Evolutionary conservation across 1,284 basidiomycete genomes (phyloP).

Genomic region (Sphaerobolus stellatus): DNA sequence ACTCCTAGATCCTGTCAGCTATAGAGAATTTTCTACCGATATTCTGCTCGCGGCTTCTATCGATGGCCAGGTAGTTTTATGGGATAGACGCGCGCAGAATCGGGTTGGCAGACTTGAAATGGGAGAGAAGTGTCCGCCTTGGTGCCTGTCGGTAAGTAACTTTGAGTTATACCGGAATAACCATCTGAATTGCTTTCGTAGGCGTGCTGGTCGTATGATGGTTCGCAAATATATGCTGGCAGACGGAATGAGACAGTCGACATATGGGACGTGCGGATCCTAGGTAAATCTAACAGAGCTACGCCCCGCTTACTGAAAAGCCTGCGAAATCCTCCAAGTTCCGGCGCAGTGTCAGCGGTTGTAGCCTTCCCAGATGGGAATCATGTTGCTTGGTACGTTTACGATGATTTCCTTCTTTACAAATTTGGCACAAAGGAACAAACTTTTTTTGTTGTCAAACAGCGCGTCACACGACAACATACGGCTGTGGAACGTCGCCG

Average conservation of each 20-base stretch:
- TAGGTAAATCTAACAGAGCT: conserved; percentile 56
- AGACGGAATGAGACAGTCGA: conserved; percentile 90
- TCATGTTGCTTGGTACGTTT: conserved; percentile 82
- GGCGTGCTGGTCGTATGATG: conserved; percentile 94
- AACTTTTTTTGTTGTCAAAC: conserved; percentile 2
- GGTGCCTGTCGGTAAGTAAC: conserved; percentile 83
- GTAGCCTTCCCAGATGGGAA: conserved; percentile 87
- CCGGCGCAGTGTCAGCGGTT: conserved; percentile 90
- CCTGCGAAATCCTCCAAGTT: conserved; percentile 82
- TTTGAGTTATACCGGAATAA: conserved; percentile 6
- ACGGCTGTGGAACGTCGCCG: conserved; percentile 88
- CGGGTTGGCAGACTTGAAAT: conserved; percentile 84
- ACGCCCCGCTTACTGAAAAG: conserved; percentile 78
- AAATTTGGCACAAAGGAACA: conserved; percentile 7
- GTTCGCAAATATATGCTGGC: conserved; percentile 87
- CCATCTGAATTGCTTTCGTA: conserved; percentile 30
- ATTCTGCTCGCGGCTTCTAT: conserved; percentile 87
- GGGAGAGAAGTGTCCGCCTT: conserved; percentile 89
- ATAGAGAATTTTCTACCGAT: conserved; percentile 74
- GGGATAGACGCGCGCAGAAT: conserved; percentile 74
- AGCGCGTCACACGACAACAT: conserved; percentile 94
- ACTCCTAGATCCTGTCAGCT: conserved; percentile 60
- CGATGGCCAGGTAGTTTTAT: conserved; percentile 90
- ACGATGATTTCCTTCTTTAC: conserved; percentile 16
- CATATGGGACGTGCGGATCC: conserved; percentile 88